These are phyloP conservation scores for Aspergillus cristatus DNA, from an alignment of 495 filamentous ascomycete genomes.

Conservation along the genomic window DNA sequence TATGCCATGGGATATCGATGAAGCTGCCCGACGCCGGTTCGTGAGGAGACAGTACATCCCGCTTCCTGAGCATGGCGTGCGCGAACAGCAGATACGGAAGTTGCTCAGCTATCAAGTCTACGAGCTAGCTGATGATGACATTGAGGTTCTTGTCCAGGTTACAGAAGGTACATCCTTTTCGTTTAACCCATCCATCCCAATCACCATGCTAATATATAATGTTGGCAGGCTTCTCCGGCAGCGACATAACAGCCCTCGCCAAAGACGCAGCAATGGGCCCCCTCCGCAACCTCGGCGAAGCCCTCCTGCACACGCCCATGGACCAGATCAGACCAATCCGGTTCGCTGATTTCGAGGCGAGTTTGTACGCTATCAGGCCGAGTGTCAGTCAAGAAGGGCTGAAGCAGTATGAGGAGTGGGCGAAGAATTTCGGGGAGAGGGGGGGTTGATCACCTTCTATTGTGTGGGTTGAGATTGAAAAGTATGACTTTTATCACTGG, in stretches of 20 bases:
- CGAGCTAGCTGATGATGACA: slow-evolving; percentile 61
- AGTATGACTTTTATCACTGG: too few species aligned
- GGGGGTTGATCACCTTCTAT: slow-evolving; percentile 69
- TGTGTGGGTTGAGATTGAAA: too few species aligned
- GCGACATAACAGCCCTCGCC: slow-evolving; percentile 92
- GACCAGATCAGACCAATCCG: slow-evolving; percentile 87
- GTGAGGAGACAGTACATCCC: slow-evolving; percentile 95
- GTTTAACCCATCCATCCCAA: background rate
- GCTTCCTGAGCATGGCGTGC: slow-evolving; percentile 72
- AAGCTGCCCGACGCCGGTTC: slow-evolving; percentile 85
- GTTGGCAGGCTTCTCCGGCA: slow-evolving; percentile 81
- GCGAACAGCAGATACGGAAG: slow-evolving; percentile 65
- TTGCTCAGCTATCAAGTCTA: slow-evolving; percentile 85
- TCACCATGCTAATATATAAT: background rate
- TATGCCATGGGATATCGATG: slow-evolving; percentile 95
- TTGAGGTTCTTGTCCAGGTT: slow-evolving; percentile 63
- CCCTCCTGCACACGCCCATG: slow-evolving; percentile 79
- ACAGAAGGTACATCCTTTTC: slow-evolving; percentile 62
- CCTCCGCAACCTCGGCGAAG: slow-evolving; percentile 82
- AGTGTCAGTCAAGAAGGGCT: slow-evolving; percentile 83
- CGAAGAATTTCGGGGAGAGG: slow-evolving; percentile 82
- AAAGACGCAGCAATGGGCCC: slow-evolving; percentile 99
- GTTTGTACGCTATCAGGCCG: slow-evolving; percentile 76
- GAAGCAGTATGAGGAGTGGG: slow-evolving; percentile 88
- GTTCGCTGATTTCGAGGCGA: slow-evolving; percentile 75